Evolutionary conservation across 257 asterid species (phyloP).

Genomic region (Nicotiana noctiflora): DNA sequence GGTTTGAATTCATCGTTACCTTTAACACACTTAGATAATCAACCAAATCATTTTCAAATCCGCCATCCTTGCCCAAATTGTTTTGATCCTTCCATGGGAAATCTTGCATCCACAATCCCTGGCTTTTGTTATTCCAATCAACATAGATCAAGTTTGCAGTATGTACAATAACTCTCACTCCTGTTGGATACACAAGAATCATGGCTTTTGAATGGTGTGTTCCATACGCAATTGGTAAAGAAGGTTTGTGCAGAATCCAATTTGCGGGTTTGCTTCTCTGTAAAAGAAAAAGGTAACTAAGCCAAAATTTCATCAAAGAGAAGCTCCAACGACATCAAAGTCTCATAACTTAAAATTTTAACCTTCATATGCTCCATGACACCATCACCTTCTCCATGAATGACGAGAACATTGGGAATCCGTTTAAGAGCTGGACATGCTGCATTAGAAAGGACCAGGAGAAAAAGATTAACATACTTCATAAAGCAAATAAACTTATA

Average conservation of each 20-base stretch:
- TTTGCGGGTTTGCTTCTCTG: conserved; percentile 70
- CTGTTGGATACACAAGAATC: conserved; percentile 90
- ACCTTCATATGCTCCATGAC: conserved; percentile 88
- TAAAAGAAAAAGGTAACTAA: conserved; percentile 26
- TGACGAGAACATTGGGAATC: conserved; percentile 68
- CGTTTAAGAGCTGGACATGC: conserved; percentile 70
- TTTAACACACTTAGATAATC: conserved; percentile 69
- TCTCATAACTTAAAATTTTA: conserved; percentile 4
- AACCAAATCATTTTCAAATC: conserved; percentile 77
- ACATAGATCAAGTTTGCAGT: conserved; percentile 87
- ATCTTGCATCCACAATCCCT: conserved; percentile 99
- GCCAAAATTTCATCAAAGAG: conserved; percentile 11
- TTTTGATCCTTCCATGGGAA: conserved; percentile 91
- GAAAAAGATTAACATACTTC: not conserved
- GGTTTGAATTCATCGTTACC: conserved; percentile 33
- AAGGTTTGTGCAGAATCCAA: conserved; percentile 96
- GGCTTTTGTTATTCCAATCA: conserved; percentile 98
- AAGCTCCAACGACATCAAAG: conserved; percentile 20
- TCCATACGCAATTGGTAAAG: conserved; percentile 93
- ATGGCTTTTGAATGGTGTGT: conserved; percentile 98
- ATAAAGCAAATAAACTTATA: not conserved
- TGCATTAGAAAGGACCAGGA: conserved; percentile 19
- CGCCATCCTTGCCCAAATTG: conserved; percentile 39
- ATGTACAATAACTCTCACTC: conserved; percentile 80
- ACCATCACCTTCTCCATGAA: conserved; percentile 96